Conservation (phyloP, 441 rosid genomes). For the Francoa sonchifolia region DNA sequence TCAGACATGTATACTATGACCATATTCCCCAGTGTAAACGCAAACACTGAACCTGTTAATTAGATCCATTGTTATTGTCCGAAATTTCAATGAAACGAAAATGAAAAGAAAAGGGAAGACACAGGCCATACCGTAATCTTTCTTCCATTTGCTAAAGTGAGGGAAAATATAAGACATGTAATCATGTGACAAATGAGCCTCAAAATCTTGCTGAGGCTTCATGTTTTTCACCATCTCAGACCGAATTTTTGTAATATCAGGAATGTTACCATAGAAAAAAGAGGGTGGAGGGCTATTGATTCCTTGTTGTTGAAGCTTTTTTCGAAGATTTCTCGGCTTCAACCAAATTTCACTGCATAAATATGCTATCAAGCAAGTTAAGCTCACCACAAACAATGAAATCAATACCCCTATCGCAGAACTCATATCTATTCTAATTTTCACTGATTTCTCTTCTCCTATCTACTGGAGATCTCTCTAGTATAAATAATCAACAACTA, state of each 20-base stretch:
- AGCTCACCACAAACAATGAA: too few relatives aligned
- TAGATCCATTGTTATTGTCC: neutral
- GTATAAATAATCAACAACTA: too few relatives aligned
- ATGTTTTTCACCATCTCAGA: neutral
- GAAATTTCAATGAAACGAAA: neutral
- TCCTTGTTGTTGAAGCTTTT: slow-evolving; percentile 27
- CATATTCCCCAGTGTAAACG: slow-evolving; percentile 26
- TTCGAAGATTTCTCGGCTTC: slow-evolving; percentile 17
- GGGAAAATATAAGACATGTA: slow-evolving; percentile 28
- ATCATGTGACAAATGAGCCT: slow-evolving; percentile 17
- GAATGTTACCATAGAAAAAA: slow-evolving; percentile 27
- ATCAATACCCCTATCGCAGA: too few relatives aligned
- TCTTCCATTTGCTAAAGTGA: slow-evolving; percentile 18
- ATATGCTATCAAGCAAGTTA: too few relatives aligned
- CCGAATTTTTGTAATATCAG: slow-evolving; percentile 22
- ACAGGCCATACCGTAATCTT: slow-evolving; percentile 22
- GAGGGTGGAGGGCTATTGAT: slow-evolving; percentile 33
- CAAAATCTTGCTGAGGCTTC: neutral
- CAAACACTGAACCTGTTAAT: slow-evolving; percentile 25
- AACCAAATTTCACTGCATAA: too few relatives aligned
- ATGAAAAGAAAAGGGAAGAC: neutral
- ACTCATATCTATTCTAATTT: too few relatives aligned
- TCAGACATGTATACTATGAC: slow-evolving; percentile 23
- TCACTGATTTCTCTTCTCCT: too few relatives aligned
- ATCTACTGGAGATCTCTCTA: too few relatives aligned